Conservation (phyloP, 2,329 filamentous ascomycete genomes). For the Fusarium ramigenum region DNA sequence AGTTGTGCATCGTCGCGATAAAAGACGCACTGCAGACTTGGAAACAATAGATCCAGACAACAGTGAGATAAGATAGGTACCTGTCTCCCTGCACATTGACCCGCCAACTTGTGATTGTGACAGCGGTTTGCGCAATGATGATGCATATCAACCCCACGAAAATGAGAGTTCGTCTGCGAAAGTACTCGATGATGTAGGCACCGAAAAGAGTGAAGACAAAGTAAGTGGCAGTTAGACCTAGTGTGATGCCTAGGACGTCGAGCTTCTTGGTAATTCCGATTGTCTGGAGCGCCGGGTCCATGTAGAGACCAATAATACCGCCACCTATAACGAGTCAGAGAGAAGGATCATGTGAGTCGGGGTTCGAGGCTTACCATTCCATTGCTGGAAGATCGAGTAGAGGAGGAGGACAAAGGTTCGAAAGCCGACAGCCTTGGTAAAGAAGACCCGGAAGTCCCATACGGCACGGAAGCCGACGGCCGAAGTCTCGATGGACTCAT, state of each 20-base stretch:
- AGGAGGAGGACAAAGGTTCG: slow-evolving; percentile 26
- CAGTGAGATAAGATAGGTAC: slow-evolving; percentile 19
- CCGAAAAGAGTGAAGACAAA: slow-evolving; percentile 40
- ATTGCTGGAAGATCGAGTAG: slow-evolving; percentile 35
- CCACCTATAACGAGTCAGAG: not conserved
- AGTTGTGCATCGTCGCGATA: slow-evolving; percentile 40
- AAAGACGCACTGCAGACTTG: slow-evolving; percentile 38
- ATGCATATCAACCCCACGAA: slow-evolving; percentile 33
- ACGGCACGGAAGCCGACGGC: slow-evolving; percentile 20
- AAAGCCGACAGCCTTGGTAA: slow-evolving; percentile 24
- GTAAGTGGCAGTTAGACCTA: slow-evolving; percentile 31
- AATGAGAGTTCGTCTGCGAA: slow-evolving; percentile 33
- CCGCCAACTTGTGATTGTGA: slow-evolving; percentile 39
- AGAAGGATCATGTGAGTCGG: not conserved
- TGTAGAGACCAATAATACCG: slow-evolving; percentile 31
- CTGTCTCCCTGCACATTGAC: not conserved
- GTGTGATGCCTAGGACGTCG: slow-evolving; percentile 30
- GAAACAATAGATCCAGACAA: slow-evolving; percentile 36
- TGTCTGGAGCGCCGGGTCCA: slow-evolving; percentile 26
- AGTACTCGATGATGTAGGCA: slow-evolving; percentile 32
- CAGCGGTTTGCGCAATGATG: slow-evolving; percentile 27
- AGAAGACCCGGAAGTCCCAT: slow-evolving; percentile 37
- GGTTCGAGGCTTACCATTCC: slow-evolving; percentile 18
- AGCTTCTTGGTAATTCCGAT: slow-evolving; percentile 32
- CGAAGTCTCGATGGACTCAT: slow-evolving; percentile 33